Evolutionary conservation across 306 rosid genomes (phyloP).

Genomic region (Castanospermum australe): DNA sequence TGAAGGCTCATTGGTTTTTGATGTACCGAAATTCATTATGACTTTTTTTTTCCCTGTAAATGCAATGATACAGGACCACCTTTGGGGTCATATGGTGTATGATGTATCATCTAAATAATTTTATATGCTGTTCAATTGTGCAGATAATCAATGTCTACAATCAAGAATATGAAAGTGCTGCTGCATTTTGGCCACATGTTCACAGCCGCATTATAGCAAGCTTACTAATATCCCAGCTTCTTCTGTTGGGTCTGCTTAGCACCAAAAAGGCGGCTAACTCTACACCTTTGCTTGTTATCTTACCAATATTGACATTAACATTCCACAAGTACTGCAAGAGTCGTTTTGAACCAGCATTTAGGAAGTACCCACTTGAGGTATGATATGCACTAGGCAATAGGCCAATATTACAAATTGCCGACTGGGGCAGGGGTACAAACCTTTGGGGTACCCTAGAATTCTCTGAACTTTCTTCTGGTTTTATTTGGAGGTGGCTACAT

Average conservation of each 20-base stretch:
- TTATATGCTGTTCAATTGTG: conserved; percentile 12
- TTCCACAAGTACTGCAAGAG: conserved; percentile 86
- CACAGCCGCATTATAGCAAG: conserved; percentile 94
- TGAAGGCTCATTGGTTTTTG: background rate
- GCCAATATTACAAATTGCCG: background rate
- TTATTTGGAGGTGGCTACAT: background rate
- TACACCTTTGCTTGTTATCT: conserved; percentile 76
- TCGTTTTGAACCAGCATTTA: conserved; percentile 92
- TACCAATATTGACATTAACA: conserved; percentile 75
- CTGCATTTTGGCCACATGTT: conserved; percentile 97
- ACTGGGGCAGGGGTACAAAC: background rate
- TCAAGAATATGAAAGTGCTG: conserved; percentile 93
- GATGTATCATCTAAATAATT: background rate
- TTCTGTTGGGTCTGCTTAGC: conserved; percentile 88
- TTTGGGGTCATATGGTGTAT: background rate
- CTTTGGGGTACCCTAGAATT: background rate
- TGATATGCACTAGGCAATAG: conserved; percentile 21
- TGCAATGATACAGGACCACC: background rate
- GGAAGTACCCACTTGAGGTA: conserved; percentile 91
- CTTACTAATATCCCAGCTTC: conserved; percentile 88
- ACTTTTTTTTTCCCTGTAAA: background rate
- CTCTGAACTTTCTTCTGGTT: background rate
- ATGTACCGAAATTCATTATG: background rate
- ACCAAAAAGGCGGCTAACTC: conserved; percentile 94
- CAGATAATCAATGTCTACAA: conserved; percentile 95